These are phyloP conservation scores for Yamadazyma endophytica DNA, from an alignment of 805 yeast species.

Conservation along the genomic window DNA sequence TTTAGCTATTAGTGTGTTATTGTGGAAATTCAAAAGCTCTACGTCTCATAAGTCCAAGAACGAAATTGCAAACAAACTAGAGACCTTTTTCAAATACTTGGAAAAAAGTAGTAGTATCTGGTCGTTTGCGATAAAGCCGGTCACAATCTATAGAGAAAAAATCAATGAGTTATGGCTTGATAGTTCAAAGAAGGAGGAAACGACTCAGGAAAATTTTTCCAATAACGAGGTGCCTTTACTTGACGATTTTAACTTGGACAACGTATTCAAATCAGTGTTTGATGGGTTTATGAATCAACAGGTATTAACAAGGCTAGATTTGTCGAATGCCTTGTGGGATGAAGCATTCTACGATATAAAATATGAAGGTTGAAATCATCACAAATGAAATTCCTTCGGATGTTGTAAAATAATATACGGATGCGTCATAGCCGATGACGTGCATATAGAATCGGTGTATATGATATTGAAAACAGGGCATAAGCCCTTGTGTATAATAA, in stretches of 20 bases:
- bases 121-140: conserved; percentile 8
- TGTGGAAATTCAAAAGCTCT: conserved; percentile 5
- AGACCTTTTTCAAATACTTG: conserved; percentile 5
- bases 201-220: background rate
- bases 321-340: conserved; percentile 9
- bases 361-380: no score
- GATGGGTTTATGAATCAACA: conserved; percentile 6
- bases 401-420: no score
- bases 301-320: conserved; percentile 6
- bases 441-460: no score
- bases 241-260: conserved; percentile 4
- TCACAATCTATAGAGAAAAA: conserved; percentile 4
- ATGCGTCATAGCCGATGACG: no score
- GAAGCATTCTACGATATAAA: conserved; percentile 6
- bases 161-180: conserved; percentile 5
- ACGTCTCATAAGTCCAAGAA: conserved; percentile 2
- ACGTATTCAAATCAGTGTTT: conserved; percentile 6
- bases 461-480: no score
- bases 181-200: background rate
- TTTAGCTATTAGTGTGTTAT: conserved; percentile 8
- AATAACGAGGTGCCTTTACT: background rate
- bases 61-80: conserved; percentile 1
- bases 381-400: no score
- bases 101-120: conserved; percentile 7
- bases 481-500: no score